phyloP scores from a whole-genome alignment of 2,329 filamentous ascomycete species.

The Penicillium palitans region DNA sequence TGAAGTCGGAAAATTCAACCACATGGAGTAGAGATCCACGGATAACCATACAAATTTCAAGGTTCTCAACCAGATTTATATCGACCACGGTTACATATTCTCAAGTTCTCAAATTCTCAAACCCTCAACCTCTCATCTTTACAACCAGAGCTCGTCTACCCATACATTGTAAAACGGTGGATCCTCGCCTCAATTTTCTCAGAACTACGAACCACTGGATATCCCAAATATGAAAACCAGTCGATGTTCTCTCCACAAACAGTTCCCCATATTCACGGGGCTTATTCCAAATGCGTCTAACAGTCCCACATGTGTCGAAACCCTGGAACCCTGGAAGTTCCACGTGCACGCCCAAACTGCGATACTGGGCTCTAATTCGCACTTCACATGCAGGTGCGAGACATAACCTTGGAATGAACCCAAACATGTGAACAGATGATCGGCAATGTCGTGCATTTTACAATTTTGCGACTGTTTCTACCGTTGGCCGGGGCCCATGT shows the following conservation, averaged over 20 bases:
- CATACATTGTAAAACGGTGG: not conserved
- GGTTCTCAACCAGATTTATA: not conserved
- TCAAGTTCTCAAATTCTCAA: not conserved
- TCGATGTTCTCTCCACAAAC: not conserved
- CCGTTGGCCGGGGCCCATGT: not conserved
- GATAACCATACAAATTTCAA: not conserved
- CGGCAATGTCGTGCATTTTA: not conserved
- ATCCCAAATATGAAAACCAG: not conserved
- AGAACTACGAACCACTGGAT: not conserved
- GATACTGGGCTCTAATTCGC: not conserved
- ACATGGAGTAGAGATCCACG: not conserved
- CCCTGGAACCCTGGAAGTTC: not conserved
- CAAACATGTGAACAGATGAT: not conserved
- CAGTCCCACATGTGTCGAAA: not conserved
- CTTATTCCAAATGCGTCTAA: not conserved
- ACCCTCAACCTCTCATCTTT: too few relatives aligned
- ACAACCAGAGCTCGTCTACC: not conserved
- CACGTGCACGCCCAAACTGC: not conserved
- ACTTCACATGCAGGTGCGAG: not conserved
- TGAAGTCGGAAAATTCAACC: not conserved
- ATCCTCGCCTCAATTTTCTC: not conserved
- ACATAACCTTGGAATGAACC: not conserved
- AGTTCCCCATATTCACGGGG: not conserved
- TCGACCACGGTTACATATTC: not conserved
- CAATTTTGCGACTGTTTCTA: not conserved